phyloP scores from a whole-genome alignment of 2,329 filamentous ascomycete genomes.

The Hortaea werneckii region DNA sequence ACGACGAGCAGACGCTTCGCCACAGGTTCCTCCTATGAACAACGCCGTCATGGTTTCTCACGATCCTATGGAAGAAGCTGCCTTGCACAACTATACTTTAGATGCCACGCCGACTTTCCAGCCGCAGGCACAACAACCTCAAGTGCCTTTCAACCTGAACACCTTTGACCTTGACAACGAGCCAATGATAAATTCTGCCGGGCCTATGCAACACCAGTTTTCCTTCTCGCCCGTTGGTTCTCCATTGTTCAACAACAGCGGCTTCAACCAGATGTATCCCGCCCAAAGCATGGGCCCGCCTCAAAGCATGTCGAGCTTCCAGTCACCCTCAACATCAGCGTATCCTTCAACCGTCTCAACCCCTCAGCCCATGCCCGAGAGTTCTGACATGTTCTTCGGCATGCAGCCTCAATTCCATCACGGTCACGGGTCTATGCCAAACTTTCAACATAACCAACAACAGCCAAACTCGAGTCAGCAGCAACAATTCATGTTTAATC shows the following conservation, averaged over 20 bases:
- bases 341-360: slow-evolving; percentile 79
- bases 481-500: slow-evolving; percentile 53
- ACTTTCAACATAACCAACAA: slow-evolving; percentile 18
- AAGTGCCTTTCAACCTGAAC: slow-evolving; percentile 47
- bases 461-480: slow-evolving; percentile 26
- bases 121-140: slow-evolving; percentile 31
- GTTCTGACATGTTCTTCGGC: slow-evolving; percentile 57
- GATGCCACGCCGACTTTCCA: slow-evolving; percentile 41
- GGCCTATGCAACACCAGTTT: slow-evolving; percentile 75
- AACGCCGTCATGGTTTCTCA: slow-evolving; percentile 52
- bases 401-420: slow-evolving; percentile 33
- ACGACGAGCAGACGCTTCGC: slow-evolving; percentile 80
- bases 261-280: slow-evolving; percentile 62
- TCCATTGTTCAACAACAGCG: slow-evolving; percentile 66
- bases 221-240: slow-evolving; percentile 80
- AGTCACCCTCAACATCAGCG: slow-evolving; percentile 75
- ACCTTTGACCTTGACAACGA: slow-evolving; percentile 56
- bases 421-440: slow-evolving; percentile 29
- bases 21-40: slow-evolving; percentile 69
- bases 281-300: slow-evolving; percentile 52
- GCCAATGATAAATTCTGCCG: slow-evolving; percentile 66
- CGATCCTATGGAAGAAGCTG: slow-evolving; percentile 59
- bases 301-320: slow-evolving; percentile 70
- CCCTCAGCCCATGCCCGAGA: slow-evolving; percentile 69
- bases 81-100: slow-evolving; percentile 63